Percentiles rank a stretch among this genome's conserved stretches.
Evolutionary conservation across 2,329 filamentous ascomycete species (phyloP).

Genomic region (Calonectria pseudoreteaudii): DNA sequence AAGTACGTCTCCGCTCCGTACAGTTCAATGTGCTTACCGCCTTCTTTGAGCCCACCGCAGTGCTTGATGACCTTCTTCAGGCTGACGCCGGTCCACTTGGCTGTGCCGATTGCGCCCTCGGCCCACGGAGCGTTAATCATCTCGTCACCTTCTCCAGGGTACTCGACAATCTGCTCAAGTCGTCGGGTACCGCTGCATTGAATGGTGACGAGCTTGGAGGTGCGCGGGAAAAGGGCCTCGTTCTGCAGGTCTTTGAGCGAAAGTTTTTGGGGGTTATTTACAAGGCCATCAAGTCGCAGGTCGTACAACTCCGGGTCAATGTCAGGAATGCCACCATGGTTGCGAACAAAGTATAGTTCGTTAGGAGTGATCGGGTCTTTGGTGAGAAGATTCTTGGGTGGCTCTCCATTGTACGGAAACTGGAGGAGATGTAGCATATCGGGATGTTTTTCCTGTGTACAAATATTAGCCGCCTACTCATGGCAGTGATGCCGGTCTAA

Average conservation of each 20-base stretch:
- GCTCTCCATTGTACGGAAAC: slow-evolving; percentile 74
- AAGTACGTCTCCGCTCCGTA: slow-evolving; percentile 80
- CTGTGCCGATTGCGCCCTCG: slow-evolving; percentile 76
- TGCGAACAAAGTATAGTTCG: slow-evolving; percentile 71
- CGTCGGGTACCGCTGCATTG: slow-evolving; percentile 78
- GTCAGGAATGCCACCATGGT: slow-evolving; percentile 77
- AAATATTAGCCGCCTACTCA: neutral
- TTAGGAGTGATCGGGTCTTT: slow-evolving; percentile 72
- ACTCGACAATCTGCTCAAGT: slow-evolving; percentile 74
- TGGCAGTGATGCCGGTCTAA: neutral
- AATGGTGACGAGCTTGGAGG: slow-evolving; percentile 69
- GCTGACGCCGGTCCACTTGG: slow-evolving; percentile 71
- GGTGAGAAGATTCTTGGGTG: slow-evolving; percentile 67
- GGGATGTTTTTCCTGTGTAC: slow-evolving; percentile 61
- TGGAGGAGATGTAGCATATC: slow-evolving; percentile 73
- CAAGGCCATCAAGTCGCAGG: slow-evolving; percentile 70
- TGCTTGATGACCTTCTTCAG: slow-evolving; percentile 78
- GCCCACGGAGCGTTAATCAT: slow-evolving; percentile 67
- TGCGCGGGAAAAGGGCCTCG: slow-evolving; percentile 69
- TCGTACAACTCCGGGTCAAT: slow-evolving; percentile 69
- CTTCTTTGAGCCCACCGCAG: slow-evolving; percentile 69
- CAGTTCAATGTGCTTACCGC: slow-evolving; percentile 73
- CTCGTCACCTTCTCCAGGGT: slow-evolving; percentile 76
- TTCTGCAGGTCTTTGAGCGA: slow-evolving; percentile 71
- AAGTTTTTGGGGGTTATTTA: slow-evolving; percentile 67